These are phyloP conservation scores for Cercis canadensis DNA, from an alignment of 306 rosid genomes.

Conservation along the genomic window DNA sequence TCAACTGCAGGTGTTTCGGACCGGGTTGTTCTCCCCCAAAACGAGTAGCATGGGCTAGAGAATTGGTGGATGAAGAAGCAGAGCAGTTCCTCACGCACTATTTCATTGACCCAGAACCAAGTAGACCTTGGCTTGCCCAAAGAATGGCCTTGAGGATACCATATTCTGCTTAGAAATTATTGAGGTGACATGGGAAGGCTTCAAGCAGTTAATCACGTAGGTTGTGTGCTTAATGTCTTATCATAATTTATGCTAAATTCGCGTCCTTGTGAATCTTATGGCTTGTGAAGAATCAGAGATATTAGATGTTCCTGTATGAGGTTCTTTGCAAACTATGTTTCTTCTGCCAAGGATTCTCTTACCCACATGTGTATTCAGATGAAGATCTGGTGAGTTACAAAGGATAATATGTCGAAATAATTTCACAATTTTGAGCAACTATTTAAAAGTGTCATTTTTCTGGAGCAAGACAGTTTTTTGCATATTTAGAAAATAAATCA, in stretches of 20 bases:
- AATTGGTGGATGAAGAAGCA: constrained; percentile 66
- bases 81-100: constrained; percentile 69
- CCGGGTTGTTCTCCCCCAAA: constrained; percentile 67
- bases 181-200: constrained; percentile 23
- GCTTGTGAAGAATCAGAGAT: constrained; percentile 29
- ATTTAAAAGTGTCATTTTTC: too few species aligned
- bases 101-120: constrained; percentile 72
- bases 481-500: too few species aligned
- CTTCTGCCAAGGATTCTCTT: neutral
- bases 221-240: constrained; percentile 8
- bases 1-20: constrained; percentile 72
- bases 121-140: constrained; percentile 86
- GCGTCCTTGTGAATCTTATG: neutral
- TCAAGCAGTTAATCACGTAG: constrained; percentile 6
- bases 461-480: too few species aligned
- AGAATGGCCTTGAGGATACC: constrained; percentile 79
- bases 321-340: constrained; percentile 4
- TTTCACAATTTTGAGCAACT: neutral
- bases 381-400: too few species aligned
- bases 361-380: neutral
- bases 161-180: constrained; percentile 61
- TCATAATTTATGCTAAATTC: constrained; percentile 22
- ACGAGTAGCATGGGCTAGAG: constrained; percentile 73
- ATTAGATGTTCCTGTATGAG: constrained; percentile 2
- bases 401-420: neutral